These are phyloP conservation scores for Colletotrichum liriopes DNA, from an alignment of 2,329 filamentous ascomycete genomes.

Conservation along the genomic window DNA sequence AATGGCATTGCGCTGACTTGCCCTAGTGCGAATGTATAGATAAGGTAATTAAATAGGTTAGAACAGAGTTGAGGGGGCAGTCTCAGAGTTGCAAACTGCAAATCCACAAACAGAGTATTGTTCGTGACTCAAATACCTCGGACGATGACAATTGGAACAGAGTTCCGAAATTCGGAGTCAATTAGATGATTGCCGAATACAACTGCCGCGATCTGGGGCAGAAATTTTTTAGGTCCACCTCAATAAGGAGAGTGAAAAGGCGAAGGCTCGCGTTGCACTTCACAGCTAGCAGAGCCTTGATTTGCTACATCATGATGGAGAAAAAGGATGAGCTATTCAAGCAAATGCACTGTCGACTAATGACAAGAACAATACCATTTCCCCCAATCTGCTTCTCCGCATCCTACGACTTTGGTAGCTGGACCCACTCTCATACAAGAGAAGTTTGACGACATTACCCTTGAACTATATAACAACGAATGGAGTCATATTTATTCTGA, in stretches of 20 bases:
- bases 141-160: neutral
- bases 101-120: neutral
- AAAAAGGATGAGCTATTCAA: too few relatives aligned
- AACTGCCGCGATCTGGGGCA: constrained; percentile 15
- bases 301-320: too few relatives aligned
- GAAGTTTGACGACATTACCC: too few relatives aligned
- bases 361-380: too few relatives aligned
- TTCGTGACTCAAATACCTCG: neutral
- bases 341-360: too few relatives aligned
- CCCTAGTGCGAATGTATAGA: neutral
- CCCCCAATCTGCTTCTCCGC: too few relatives aligned
- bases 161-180: neutral
- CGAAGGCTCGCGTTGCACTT: neutral
- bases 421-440: too few relatives aligned
- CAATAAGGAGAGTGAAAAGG: neutral
- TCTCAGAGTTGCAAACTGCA: neutral
- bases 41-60: neutral
- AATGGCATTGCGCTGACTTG: neutral
- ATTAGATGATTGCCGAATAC: neutral
- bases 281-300: neutral
- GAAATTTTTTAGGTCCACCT: constrained; percentile 5
- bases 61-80: neutral
- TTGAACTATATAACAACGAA: too few relatives aligned
- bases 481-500: too few relatives aligned
- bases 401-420: too few relatives aligned